Percentiles rank a stretch among this genome's conserved stretches.
Conservation (phyloP, 2,329 filamentous ascomycete species). For the Aspergillus ochraceoroseus region DNA sequence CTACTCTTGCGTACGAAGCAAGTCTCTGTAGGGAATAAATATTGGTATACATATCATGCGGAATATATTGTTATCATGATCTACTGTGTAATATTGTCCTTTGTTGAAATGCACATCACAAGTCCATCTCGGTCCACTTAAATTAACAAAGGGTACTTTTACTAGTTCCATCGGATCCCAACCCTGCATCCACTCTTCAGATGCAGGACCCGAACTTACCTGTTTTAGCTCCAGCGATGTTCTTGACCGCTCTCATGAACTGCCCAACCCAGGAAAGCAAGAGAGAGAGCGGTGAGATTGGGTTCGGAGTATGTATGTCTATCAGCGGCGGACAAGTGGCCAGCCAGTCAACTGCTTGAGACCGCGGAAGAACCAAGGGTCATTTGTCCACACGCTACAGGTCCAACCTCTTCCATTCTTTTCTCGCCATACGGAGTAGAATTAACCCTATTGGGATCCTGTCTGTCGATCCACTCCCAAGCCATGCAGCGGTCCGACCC, state of each 20-base stretch:
- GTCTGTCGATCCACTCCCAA: conserved; percentile 33
- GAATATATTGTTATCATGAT: conserved; percentile 12
- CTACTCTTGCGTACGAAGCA: no score
- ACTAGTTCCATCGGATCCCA: conserved; percentile 2
- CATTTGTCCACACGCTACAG: conserved; percentile 12
- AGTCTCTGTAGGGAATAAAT: no score
- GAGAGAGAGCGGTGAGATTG: neutral
- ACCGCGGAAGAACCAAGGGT: neutral
- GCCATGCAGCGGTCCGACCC: conserved; percentile 39
- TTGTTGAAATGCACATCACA: neutral
- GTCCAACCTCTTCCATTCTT: conserved; percentile 20
- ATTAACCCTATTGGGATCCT: conserved; percentile 11
- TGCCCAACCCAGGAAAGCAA: neutral
- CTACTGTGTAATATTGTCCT: no score
- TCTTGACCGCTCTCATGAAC: conserved; percentile 15
- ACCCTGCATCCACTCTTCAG: conserved; percentile 7
- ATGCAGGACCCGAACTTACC: conserved; percentile 13
- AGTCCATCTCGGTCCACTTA: neutral
- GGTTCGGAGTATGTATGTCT: no score
- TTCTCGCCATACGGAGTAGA: neutral
- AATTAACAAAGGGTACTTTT: neutral
- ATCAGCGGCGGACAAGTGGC: no score
- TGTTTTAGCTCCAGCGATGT: neutral
- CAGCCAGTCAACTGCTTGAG: no score
- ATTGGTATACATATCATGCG: no score